These are phyloP conservation scores for Linanthus parryae DNA, from an alignment of 148 eudicot species.

Conservation along the genomic window DNA sequence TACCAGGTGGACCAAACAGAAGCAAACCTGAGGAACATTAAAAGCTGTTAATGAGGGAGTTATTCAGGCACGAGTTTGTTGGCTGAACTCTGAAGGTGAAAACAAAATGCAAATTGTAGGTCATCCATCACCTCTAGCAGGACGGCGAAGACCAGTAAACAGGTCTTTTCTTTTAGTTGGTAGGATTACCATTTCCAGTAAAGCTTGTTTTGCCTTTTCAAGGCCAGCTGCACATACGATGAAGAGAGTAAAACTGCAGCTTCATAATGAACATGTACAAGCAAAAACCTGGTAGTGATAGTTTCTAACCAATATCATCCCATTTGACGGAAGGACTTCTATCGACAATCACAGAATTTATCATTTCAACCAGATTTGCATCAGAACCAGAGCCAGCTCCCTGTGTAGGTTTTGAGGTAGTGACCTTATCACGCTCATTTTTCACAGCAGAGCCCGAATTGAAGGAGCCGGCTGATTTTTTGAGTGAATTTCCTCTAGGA, in stretches of 20 bases:
- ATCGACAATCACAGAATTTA: constrained; percentile 88
- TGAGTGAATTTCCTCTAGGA: constrained; percentile 25
- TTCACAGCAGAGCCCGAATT: constrained; percentile 24
- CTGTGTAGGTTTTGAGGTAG: constrained; percentile 45
- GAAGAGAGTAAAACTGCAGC: constrained; percentile 1
- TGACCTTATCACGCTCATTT: constrained; percentile 27
- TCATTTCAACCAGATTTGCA: constrained; percentile 77
- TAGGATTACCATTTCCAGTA: constrained; percentile 90
- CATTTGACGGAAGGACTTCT: constrained; percentile 96
- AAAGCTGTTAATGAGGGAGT: too few species aligned
- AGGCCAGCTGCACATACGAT: constrained; percentile 89
- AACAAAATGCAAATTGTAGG: too few species aligned
- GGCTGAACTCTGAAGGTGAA: too few species aligned
- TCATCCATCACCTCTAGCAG: constrained; percentile 91
- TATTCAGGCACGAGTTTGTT: neutral
- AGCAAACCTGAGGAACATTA: constrained; percentile 58
- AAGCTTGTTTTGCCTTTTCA: constrained; percentile 93
- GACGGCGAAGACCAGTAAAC: constrained; percentile 93
- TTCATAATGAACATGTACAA: too few species aligned
- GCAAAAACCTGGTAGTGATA: constrained; percentile 1
- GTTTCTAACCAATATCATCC: constrained; percentile 89
- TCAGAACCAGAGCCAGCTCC: constrained; percentile 53
- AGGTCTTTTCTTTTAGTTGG: constrained; percentile 94
- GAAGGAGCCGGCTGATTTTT: constrained; percentile 28
- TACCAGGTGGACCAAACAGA: constrained; percentile 99